Evolutionary conservation across 1,139 yeast species (phyloP).

Genomic region (Torulaspora pretoriensis): DNA sequence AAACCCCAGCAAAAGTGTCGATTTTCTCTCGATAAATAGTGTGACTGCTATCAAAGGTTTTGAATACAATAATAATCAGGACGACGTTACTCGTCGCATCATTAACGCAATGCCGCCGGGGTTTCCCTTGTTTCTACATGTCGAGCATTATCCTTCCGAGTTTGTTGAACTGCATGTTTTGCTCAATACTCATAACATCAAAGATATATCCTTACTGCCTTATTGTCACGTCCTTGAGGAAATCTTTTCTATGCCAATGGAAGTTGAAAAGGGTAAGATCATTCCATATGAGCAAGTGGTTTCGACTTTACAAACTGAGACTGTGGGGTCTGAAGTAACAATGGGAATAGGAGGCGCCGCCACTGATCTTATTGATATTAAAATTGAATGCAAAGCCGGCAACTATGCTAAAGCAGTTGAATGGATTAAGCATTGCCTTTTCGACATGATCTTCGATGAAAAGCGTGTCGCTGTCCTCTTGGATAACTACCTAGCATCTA

Average conservation of each 20-base stretch:
- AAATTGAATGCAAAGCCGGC: constrained; percentile 55
- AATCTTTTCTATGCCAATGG: constrained; percentile 69
- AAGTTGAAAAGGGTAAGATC: constrained; percentile 50
- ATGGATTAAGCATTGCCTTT: constrained; percentile 69
- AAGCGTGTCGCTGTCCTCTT: constrained; percentile 64
- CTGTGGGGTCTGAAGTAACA: constrained; percentile 54
- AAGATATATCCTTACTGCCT: constrained; percentile 51
- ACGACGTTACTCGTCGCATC: constrained; percentile 33
- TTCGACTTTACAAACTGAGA: constrained; percentile 65
- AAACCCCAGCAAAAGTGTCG: constrained; percentile 63
- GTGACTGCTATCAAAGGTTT: constrained; percentile 39
- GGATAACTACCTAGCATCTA: constrained; percentile 68
- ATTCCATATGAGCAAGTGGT: constrained; percentile 74
- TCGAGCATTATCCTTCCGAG: constrained; percentile 75
- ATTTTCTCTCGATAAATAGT: constrained; percentile 66
- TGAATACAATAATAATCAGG: constrained; percentile 29
- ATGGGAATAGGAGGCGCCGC: constrained; percentile 59
- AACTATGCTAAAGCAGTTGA: constrained; percentile 66
- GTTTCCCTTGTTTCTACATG: constrained; percentile 68
- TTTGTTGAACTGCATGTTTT: constrained; percentile 70
- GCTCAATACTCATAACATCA: constrained; percentile 60
- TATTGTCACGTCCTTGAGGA: constrained; percentile 63
- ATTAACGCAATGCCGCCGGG: constrained; percentile 41
- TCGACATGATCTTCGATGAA: constrained; percentile 65
- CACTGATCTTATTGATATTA: constrained; percentile 60